phyloP scores from a whole-genome alignment of 768 basidiomycete species.

The Russula lepida region DNA sequence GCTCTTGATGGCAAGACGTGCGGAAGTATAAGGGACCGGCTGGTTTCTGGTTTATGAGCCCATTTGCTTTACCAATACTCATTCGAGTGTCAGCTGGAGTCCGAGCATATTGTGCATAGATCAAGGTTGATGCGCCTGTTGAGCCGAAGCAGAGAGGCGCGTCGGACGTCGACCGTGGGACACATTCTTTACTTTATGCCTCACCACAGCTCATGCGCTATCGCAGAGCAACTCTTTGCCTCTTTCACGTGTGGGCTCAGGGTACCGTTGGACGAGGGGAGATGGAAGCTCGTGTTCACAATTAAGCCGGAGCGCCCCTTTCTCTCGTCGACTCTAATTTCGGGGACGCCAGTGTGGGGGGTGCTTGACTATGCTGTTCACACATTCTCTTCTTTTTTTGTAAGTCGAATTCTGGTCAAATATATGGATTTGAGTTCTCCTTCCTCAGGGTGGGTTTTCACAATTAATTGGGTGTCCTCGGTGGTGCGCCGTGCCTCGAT shows the following conservation, averaged over 20 bases:
- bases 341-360: conserved; percentile 35
- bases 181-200: conserved; percentile 20
- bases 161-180: too few species aligned
- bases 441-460: neutral
- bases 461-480: neutral
- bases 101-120: too few species aligned
- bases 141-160: too few species aligned
- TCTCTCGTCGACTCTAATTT: conserved; percentile 29
- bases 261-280: conserved; percentile 47
- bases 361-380: conserved; percentile 72
- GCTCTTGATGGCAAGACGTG: too few species aligned
- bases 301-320: conserved; percentile 74
- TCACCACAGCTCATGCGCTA: conserved; percentile 32
- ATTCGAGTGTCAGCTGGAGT: too few species aligned
- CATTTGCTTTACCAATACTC: too few species aligned
- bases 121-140: too few species aligned
- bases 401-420: neutral
- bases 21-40: too few species aligned
- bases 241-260: conserved; percentile 33
- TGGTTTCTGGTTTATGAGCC: too few species aligned
- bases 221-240: conserved; percentile 50
- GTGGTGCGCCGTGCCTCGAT: neutral
- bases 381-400: conserved; percentile 28
- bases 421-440: neutral
- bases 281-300: conserved; percentile 42